Base-by-base conservation (phyloP, 345 rosid species). In the Lumnitzera littorea region DNA sequence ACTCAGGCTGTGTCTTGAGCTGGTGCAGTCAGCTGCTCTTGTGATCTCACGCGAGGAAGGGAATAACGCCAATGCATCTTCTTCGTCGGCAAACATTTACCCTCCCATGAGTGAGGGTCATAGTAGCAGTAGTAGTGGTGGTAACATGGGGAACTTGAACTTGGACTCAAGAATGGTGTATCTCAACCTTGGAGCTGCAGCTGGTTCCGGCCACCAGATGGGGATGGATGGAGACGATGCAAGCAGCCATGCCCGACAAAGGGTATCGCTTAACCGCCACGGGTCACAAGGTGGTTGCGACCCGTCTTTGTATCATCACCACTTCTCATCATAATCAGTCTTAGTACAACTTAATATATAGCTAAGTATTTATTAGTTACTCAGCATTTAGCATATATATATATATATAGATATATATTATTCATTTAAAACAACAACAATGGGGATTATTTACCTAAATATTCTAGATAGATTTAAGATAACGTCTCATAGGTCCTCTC, bases 41-140 rank as follows among this genome's bases (percentile, higher is more conserved):
- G 99, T 95, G 56, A 81, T 95, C 53, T 95, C 99, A 15, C 80
- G 99, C 3, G 99, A 95, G 79, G 99, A 95, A 85, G 96, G 91
- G 50, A 88, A 64, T 64, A 36, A 36, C 43, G 76, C 58, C 5
- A 78, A 76, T 50, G 78, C 73, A 12, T 69, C 79, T 49, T 66
- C 70, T 55, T 78, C 86, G 8, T 70, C 73, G 20, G 66, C 78
- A 3, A 78, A 78, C 55, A 67, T 51, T 1, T 81, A 87, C 60
- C 92, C 86, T 12, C 86, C 86, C 0, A 69, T 82, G 84, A 82
- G 73, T 13, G 91, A 83, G 8, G 95, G 84, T 15, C 96, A 84
- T 57, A 82, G 78, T 51, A 80, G 73, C 59, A 74, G 76, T 61
- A 84, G 87, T 58, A 74, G 81, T 10, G 71, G 86, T 25, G 70